Conservation (phyloP, 2,329 filamentous ascomycete species). For the Sporothrix pallida region DNA sequence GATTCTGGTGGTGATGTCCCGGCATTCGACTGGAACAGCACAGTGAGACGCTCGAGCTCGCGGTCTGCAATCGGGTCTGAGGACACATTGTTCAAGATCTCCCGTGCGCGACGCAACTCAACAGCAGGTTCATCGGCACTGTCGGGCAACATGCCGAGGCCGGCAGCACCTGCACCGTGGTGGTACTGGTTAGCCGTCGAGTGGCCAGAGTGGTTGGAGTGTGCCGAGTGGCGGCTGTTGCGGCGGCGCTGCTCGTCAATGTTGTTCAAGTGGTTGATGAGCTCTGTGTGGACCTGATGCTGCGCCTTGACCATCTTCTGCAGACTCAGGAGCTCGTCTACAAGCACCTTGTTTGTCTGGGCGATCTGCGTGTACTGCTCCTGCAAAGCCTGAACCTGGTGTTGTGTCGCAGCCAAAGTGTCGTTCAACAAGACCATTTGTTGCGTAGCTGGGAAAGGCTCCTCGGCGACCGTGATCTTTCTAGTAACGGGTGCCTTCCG, state of each 20-base stretch:
- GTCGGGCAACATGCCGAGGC: slow-evolving; percentile 52
- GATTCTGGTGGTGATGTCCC: slow-evolving; percentile 58
- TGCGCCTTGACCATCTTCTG: slow-evolving; percentile 66
- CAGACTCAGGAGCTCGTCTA: slow-evolving; percentile 65
- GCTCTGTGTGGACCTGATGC: slow-evolving; percentile 62
- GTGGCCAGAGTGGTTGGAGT: slow-evolving; percentile 48
- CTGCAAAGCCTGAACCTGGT: slow-evolving; percentile 87
- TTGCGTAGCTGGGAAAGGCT: slow-evolving; percentile 79
- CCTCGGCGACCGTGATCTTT: slow-evolving; percentile 67
- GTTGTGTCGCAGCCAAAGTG: slow-evolving; percentile 86
- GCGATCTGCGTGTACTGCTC: slow-evolving; percentile 81
- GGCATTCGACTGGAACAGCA: slow-evolving; percentile 55
- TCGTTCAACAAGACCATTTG: slow-evolving; percentile 89
- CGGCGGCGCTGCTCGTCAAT: slow-evolving; percentile 52
- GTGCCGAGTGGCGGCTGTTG: slow-evolving; percentile 49
- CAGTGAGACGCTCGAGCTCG: slow-evolving; percentile 62
- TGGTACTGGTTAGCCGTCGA: slow-evolving; percentile 50
- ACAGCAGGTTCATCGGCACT: slow-evolving; percentile 54
- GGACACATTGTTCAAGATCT: slow-evolving; percentile 60
- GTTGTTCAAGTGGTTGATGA: slow-evolving; percentile 62
- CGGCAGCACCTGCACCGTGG: slow-evolving; percentile 42
- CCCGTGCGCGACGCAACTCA: slow-evolving; percentile 62
- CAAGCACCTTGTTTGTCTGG: slow-evolving; percentile 65
- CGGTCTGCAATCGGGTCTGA: slow-evolving; percentile 60
- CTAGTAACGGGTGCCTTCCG: slow-evolving; percentile 91